Base-by-base conservation (phyloP, 106 monocot species). In the Dioscorea dumetorum region DNA sequence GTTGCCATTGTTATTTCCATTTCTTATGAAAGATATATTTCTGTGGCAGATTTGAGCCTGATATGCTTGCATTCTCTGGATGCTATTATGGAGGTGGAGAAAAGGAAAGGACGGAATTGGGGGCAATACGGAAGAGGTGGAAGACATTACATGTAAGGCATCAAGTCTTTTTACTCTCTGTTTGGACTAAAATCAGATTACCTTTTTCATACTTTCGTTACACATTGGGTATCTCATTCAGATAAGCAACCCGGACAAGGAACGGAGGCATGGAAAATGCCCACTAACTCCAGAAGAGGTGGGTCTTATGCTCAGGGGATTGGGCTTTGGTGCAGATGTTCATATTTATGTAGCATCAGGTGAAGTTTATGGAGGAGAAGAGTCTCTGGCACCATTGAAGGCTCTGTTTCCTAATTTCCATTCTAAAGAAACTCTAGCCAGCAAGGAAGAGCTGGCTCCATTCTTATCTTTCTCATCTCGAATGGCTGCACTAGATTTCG, bases 31-130 rank as follows among this genome's bases (percentile, higher is more conserved):
- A 41, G 41, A 41, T 41, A 41, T 41, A 10, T 56, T 28, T 28
- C 0, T 16, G 33, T 77, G 67, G 32, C 82, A 99, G 97, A 75
- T 99, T 99, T 81, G 97, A 99, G 64, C 89, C 92, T 23, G 97
- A 99, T 66, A 99, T 99, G 97, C 97, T 99, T 57, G 97, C 97
- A 21, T 99, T 99, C 78, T 99, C 97, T 84, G 97, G 97, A 19
- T 99, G 97, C 79, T 87, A 99, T 73, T 99, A 92, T 81, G 97
- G 92, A 41, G 97, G 97, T 48, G 97, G 92, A 64, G 92, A 90
- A 21, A 99, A 87, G 54, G 97, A 99, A 84, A 89, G 82, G 69
- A 85, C 10, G 28, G 97, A 99, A 54, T 58, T 99, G 24, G 79
- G 85, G 33, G 72, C 78, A 18, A 92, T 99, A 49, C 86, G 97